Evolutionary conservation across 2,329 filamentous ascomycete species (phyloP).

Genomic region (Celoporthe dispersa): DNA sequence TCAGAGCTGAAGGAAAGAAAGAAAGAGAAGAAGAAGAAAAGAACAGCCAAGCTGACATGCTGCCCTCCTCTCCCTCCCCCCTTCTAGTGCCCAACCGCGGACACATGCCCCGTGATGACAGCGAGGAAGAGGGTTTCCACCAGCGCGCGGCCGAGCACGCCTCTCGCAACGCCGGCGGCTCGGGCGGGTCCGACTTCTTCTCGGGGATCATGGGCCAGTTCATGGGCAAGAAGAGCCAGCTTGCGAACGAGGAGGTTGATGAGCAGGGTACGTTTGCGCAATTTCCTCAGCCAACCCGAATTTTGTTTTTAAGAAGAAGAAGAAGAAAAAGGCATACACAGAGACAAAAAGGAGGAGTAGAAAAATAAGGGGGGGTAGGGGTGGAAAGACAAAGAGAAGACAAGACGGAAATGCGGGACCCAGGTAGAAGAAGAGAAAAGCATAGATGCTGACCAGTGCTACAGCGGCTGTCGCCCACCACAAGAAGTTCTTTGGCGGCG

Average conservation of each 20-base stretch:
- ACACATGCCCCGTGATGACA: constrained; percentile 44
- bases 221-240: constrained; percentile 52
- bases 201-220: constrained; percentile 52
- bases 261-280: constrained; percentile 49
- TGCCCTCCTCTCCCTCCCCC: not conserved
- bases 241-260: constrained; percentile 52
- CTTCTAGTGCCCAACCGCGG: constrained; percentile 33
- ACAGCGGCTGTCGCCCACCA: constrained; percentile 74
- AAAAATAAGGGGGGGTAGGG: not conserved
- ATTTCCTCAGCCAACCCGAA: not conserved
- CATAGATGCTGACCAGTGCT: not conserved
- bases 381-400: too few relatives aligned
- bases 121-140: constrained; percentile 47
- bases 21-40: not conserved
- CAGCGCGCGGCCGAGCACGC: constrained; percentile 51
- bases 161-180: constrained; percentile 49
- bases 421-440: not conserved
- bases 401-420: not conserved
- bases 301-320: not conserved
- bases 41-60: constrained; percentile 7
- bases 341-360: not conserved
- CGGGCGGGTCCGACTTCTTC: constrained; percentile 54
- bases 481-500: constrained; percentile 71
- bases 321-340: not conserved
- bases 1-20: not conserved